Evolutionary conservation across 202 grass and related monocot genomes (phyloP).

Genomic region (Cymbopogon flexuosus): DNA sequence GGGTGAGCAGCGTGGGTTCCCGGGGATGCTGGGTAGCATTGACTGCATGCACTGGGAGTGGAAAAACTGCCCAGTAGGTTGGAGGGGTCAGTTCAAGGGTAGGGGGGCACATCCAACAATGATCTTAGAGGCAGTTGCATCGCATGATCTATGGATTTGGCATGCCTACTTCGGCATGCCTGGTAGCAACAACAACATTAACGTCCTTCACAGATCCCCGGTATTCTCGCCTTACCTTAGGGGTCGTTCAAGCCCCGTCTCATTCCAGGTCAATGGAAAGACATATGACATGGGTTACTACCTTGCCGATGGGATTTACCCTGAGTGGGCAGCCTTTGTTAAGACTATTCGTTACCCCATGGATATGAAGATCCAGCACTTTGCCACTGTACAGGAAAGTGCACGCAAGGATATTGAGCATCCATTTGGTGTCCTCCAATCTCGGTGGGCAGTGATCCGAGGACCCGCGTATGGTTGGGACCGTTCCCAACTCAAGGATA

Average conservation of each 20-base stretch:
- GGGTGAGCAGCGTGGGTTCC: too few species aligned
- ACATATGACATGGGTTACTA: not conserved
- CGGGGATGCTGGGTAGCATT: too few species aligned
- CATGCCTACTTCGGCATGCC: not conserved
- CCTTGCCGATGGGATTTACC: too few species aligned
- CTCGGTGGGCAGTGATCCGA: too few species aligned
- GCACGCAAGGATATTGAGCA: too few species aligned
- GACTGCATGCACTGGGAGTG: not conserved
- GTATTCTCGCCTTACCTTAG: not conserved
- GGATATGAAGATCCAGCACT: not conserved
- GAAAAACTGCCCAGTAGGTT: not conserved
- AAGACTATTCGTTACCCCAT: not conserved
- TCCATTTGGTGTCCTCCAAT: too few species aligned
- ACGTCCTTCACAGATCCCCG: not conserved
- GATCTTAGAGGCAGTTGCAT: not conserved
- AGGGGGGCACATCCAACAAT: not conserved
- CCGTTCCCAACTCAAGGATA: too few species aligned
- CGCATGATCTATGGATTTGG: not conserved
- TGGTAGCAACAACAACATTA: not conserved
- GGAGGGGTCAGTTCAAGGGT: not conserved
- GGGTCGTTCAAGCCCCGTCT: not conserved
- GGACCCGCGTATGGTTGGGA: too few species aligned
- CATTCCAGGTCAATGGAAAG: not conserved
- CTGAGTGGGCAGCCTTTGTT: not conserved
- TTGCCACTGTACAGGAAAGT: too few species aligned